A percentile compares a stretch with the other conserved stretches of the same genome.
These are phyloP conservation scores for Spergularia bocconei DNA, from an alignment of 148 eudicot genomes.

Conservation along the genomic window DNA sequence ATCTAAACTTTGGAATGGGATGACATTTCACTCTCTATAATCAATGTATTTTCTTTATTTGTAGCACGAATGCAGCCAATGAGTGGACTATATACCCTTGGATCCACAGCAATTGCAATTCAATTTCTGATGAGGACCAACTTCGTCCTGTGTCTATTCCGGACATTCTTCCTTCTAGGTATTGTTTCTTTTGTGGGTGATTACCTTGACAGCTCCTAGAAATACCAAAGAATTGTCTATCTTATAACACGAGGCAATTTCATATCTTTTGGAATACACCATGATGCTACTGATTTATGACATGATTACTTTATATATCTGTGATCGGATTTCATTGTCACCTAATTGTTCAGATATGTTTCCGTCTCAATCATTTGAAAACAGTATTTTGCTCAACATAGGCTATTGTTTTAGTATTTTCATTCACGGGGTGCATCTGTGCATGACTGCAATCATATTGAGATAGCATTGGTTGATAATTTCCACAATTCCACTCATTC, in stretches of 20 bases:
- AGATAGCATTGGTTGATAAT: background rate
- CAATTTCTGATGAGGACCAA: slow-evolving; percentile 79
- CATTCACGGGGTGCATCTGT: too few relatives aligned
- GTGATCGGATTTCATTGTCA: background rate
- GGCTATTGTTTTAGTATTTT: too few relatives aligned
- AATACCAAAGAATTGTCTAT: background rate
- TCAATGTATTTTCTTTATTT: slow-evolving; percentile 4
- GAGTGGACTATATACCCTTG: slow-evolving; percentile 97
- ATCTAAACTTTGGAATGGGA: background rate
- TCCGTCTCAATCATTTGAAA: too few relatives aligned
- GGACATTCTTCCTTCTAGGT: slow-evolving; percentile 96
- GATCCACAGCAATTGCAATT: slow-evolving; percentile 98
- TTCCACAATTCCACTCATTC: background rate
- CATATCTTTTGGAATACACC: background rate
- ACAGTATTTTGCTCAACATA: too few relatives aligned
- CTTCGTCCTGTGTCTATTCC: slow-evolving; percentile 88
- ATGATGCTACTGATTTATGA: background rate
- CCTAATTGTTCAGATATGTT: too few relatives aligned
- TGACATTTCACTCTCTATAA: background rate
- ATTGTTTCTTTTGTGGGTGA: slow-evolving; percentile 19
- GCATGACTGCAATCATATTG: background rate
- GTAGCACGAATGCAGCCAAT: slow-evolving; percentile 58
- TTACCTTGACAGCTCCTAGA: background rate
- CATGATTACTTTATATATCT: background rate
- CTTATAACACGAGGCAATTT: background rate